These are phyloP conservation scores for Athelia sp. DNA, from an alignment of 1,284 basidiomycete species.

Conservation along the genomic window DNA sequence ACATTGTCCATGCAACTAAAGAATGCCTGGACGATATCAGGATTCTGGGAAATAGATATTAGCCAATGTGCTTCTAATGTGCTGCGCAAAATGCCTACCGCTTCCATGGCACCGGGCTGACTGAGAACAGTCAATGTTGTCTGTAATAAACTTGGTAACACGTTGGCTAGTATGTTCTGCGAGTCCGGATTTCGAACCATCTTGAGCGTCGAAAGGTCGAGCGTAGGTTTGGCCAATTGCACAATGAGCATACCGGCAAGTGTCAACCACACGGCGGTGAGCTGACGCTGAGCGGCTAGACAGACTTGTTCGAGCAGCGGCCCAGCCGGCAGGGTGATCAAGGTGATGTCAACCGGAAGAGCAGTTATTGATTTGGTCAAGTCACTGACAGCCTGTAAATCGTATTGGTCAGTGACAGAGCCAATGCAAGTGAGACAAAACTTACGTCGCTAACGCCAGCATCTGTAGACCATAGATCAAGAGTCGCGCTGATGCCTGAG, in stretches of 20 bases:
- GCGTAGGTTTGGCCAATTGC: constrained; percentile 71
- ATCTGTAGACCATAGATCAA: constrained; percentile 76
- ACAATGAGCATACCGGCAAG: constrained; percentile 74
- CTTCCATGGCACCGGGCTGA: constrained; percentile 62
- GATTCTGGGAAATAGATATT: constrained; percentile 52
- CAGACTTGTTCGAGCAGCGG: constrained; percentile 79
- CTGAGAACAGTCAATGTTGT: constrained; percentile 55
- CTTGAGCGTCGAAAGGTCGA: constrained; percentile 34
- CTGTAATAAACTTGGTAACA: constrained; percentile 56
- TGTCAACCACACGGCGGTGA: constrained; percentile 81
- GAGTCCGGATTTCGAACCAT: constrained; percentile 37
- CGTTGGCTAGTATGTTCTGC: constrained; percentile 42
- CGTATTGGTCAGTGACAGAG: constrained; percentile 6
- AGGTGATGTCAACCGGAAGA: constrained; percentile 64
- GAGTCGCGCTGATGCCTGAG: constrained; percentile 48
- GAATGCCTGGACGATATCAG: constrained; percentile 85
- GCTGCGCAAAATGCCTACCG: constrained; percentile 38
- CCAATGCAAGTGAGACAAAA: not conserved
- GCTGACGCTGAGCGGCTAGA: constrained; percentile 63
- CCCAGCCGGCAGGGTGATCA: constrained; percentile 74
- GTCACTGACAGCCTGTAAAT: constrained; percentile 63
- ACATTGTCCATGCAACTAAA: constrained; percentile 77
- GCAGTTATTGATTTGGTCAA: constrained; percentile 79
- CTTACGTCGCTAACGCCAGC: constrained; percentile 68
- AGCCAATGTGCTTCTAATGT: not conserved